Conservation (phyloP, 164 flowering plant species). For the Vitis labrusca region DNA sequence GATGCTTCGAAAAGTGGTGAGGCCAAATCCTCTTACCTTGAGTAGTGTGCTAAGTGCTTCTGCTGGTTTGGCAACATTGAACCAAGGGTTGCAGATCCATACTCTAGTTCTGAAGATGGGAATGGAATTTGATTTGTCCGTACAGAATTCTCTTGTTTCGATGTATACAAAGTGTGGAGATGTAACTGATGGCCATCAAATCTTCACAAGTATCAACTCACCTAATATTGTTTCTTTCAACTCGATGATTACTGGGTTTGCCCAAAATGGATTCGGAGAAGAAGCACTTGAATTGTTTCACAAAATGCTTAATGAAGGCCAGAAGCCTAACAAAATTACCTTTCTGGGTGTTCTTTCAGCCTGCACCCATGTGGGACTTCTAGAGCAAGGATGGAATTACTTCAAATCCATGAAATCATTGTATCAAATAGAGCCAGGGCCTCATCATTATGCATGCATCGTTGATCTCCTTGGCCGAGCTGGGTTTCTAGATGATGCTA, state of each 20-base stretch:
- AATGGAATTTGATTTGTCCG: constrained; percentile 10
- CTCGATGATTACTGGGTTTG: constrained; percentile 13
- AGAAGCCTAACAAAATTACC: constrained; percentile 9
- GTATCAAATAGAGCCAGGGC: constrained; percentile 10
- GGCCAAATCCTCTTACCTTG: constrained; percentile 13
- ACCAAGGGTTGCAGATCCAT: constrained; percentile 13
- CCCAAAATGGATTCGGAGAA: constrained; percentile 17
- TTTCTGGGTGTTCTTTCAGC: constrained; percentile 18
- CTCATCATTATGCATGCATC: constrained; percentile 23
- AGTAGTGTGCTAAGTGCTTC: constrained; percentile 20
- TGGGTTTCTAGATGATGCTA: constrained; percentile 21
- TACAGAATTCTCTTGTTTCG: constrained; percentile 11
- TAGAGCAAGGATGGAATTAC: constrained; percentile 10
- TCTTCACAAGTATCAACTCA: background rate
- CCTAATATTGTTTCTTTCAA: constrained; percentile 10
- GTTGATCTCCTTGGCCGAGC: constrained; percentile 22
- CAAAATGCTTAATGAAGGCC: constrained; percentile 5
- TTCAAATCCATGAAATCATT: constrained; percentile 7
- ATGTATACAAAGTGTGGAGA: constrained; percentile 14
- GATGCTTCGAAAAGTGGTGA: constrained; percentile 8
- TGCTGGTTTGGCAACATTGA: constrained; percentile 8
- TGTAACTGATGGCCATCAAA: constrained; percentile 1
- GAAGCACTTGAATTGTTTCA: constrained; percentile 13
- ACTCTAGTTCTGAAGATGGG: constrained; percentile 1
- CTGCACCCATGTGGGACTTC: constrained; percentile 16